These are phyloP conservation scores for Collybia mongolica DNA, from an alignment of 768 basidiomycete species.

Conservation along the genomic window DNA sequence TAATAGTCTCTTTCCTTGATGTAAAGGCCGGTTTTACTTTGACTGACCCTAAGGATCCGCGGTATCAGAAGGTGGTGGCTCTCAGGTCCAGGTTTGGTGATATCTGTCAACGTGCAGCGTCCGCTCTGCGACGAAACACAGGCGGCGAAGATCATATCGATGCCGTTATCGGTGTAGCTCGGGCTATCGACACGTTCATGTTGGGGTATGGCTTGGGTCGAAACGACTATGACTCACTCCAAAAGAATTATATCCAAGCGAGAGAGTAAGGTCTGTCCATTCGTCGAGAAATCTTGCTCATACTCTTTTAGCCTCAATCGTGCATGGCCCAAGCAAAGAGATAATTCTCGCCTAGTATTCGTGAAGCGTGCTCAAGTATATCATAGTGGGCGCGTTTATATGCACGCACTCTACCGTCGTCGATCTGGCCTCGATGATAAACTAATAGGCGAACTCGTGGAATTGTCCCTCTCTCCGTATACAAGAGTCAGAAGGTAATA, in stretches of 20 bases:
- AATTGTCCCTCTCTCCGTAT: slow-evolving; percentile 78
- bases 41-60: slow-evolving; percentile 68
- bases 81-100: slow-evolving; percentile 67
- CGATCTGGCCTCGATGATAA: slow-evolving; percentile 74
- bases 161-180: slow-evolving; percentile 70
- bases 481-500: slow-evolving; percentile 71
- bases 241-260: slow-evolving; percentile 64
- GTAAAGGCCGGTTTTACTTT: slow-evolving; percentile 77
- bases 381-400: slow-evolving; percentile 72
- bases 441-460: slow-evolving; percentile 64
- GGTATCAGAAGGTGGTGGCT: slow-evolving; percentile 61
- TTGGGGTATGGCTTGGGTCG: slow-evolving; percentile 67
- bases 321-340: slow-evolving; percentile 68
- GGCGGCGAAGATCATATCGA: slow-evolving; percentile 85
- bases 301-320: slow-evolving; percentile 51
- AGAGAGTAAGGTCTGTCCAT: slow-evolving; percentile 48
- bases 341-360: slow-evolving; percentile 72
- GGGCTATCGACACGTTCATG: slow-evolving; percentile 74
- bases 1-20: slow-evolving; percentile 64
- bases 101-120: slow-evolving; percentile 66
- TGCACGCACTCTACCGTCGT: slow-evolving; percentile 73
- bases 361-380: slow-evolving; percentile 79
- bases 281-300: not conserved
- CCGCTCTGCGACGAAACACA: slow-evolving; percentile 55
- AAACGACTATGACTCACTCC: slow-evolving; percentile 57